Percentiles rank a stretch among this genome's conserved stretches.
These are phyloP conservation scores for Fusarium guadeloupense DNA, from an alignment of 2,329 filamentous ascomycete species.

Conservation along the genomic window DNA sequence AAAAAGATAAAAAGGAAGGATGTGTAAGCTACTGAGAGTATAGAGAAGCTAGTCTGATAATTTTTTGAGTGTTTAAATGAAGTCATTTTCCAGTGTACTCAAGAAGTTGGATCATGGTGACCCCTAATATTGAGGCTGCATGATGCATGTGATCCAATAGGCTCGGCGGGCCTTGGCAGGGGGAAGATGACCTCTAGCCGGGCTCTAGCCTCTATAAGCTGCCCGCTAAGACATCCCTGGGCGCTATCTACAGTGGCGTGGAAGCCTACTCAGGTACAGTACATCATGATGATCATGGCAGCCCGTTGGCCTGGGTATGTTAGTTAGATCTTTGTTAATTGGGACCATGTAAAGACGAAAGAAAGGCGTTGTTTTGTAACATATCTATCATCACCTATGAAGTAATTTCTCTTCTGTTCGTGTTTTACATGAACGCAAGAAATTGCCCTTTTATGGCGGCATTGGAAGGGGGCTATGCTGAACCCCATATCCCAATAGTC, in stretches of 20 bases:
- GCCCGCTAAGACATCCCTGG: neutral
- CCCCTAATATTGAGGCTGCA: neutral
- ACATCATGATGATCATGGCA: neutral
- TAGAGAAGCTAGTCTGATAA: slow-evolving; percentile 20
- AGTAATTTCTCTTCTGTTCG: too few species aligned
- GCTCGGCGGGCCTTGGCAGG: neutral
- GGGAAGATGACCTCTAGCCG: neutral
- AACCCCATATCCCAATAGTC: neutral
- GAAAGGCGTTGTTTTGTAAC: too few species aligned
- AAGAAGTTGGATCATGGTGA: neutral
- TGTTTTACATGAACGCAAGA: too few species aligned
- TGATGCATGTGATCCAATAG: neutral
- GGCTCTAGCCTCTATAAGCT: too few species aligned
- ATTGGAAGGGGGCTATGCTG: too few species aligned
- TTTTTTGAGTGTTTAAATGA: slow-evolving; percentile 9
- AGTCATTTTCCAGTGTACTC: neutral
- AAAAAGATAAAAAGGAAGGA: slow-evolving; percentile 8
- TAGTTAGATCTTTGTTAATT: neutral
- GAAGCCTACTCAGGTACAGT: neutral
- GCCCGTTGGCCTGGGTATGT: neutral
- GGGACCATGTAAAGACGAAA: too few species aligned
- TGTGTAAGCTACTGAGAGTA: slow-evolving; percentile 4
- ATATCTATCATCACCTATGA: too few species aligned
- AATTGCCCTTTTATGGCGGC: too few species aligned
- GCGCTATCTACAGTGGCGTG: too few species aligned